Conservation (phyloP, 2,329 filamentous ascomycete species). For the Magnaporthiopsis incrustans region DNA sequence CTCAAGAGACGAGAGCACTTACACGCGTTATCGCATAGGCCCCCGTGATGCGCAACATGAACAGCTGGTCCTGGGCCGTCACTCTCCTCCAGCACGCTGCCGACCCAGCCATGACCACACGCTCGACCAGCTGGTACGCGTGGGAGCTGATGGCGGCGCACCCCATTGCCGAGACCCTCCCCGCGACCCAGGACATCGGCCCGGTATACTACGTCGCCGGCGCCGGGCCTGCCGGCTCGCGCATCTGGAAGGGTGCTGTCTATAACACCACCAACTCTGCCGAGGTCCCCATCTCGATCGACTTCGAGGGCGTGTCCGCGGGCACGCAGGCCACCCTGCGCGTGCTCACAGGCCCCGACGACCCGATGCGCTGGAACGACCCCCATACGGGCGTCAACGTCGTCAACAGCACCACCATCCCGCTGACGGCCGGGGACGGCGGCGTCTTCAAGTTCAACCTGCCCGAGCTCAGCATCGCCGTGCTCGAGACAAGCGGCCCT, state of each 20-base stretch:
- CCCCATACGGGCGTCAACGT: slow-evolving; percentile 38
- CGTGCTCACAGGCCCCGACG: slow-evolving; percentile 32
- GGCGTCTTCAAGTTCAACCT: slow-evolving; percentile 44
- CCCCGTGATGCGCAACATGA: slow-evolving; percentile 39
- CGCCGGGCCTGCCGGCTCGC: slow-evolving; percentile 20
- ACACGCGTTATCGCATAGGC: slow-evolving; percentile 19
- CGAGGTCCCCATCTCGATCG: slow-evolving; percentile 35
- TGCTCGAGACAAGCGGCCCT: slow-evolving; percentile 34
- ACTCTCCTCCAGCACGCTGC: slow-evolving; percentile 42
- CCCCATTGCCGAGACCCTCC: slow-evolving; percentile 37
- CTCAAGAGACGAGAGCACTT: neutral
- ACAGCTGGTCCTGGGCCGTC: slow-evolving; percentile 43
- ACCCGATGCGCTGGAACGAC: slow-evolving; percentile 36
- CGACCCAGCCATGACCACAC: slow-evolving; percentile 38
- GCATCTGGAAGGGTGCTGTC: slow-evolving; percentile 43
- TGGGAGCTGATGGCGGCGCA: slow-evolving; percentile 41
- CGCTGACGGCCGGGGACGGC: slow-evolving; percentile 31
- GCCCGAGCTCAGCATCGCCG: slow-evolving; percentile 47
- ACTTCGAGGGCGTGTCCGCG: slow-evolving; percentile 33
- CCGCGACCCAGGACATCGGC: slow-evolving; percentile 28
- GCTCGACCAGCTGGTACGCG: slow-evolving; percentile 40
- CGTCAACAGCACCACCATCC: slow-evolving; percentile 32
- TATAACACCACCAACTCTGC: slow-evolving; percentile 41
- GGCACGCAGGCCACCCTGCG: slow-evolving; percentile 34
- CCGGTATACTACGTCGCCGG: slow-evolving; percentile 45